These are phyloP conservation scores for Tylopilus cervinicoccineus DNA, from an alignment of 768 basidiomycete species.

Conservation along the genomic window DNA sequence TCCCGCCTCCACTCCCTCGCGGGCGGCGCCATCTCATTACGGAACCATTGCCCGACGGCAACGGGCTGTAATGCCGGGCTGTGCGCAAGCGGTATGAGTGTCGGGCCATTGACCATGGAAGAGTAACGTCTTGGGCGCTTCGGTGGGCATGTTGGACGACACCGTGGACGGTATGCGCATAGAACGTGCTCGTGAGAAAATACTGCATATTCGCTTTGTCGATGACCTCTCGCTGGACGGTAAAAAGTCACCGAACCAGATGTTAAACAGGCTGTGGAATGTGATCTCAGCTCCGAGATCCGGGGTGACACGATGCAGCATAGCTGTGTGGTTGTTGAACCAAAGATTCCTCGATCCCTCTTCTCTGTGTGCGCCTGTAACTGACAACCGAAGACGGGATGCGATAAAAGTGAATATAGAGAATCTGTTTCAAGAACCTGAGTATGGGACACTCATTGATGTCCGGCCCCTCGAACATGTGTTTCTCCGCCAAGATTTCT, in stretches of 20 bases:
- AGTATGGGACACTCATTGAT: constrained; percentile 33
- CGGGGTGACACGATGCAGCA: constrained; percentile 38
- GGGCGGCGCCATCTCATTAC: constrained; percentile 40
- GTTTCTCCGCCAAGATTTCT: constrained; percentile 46
- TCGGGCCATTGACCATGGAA: constrained; percentile 44
- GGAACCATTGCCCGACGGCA: constrained; percentile 36
- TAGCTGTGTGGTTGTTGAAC: constrained; percentile 58
- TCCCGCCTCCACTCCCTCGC: constrained; percentile 50
- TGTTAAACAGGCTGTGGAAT: constrained; percentile 57
- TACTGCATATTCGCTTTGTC: constrained; percentile 58
- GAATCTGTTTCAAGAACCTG: constrained; percentile 59
- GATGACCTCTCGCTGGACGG: constrained; percentile 39
- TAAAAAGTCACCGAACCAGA: too few species aligned
- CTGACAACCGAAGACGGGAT: constrained; percentile 22
- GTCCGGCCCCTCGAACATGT: constrained; percentile 38
- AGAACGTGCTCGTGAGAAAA: constrained; percentile 56
- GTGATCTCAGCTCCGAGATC: constrained; percentile 55
- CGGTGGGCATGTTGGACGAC: constrained; percentile 55
- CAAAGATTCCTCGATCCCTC: constrained; percentile 48
- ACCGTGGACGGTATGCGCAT: constrained; percentile 56
- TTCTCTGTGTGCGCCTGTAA: constrained; percentile 45
- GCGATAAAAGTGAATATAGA: neutral
- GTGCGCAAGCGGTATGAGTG: constrained; percentile 39
- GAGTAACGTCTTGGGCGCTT: constrained; percentile 47
- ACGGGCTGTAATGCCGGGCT: constrained; percentile 46